Evolutionary conservation across 1,284 basidiomycete genomes (phyloP), one percentile per base, ranked within the genome.

Genomic region (Moniliophthora roreri): DNA sequence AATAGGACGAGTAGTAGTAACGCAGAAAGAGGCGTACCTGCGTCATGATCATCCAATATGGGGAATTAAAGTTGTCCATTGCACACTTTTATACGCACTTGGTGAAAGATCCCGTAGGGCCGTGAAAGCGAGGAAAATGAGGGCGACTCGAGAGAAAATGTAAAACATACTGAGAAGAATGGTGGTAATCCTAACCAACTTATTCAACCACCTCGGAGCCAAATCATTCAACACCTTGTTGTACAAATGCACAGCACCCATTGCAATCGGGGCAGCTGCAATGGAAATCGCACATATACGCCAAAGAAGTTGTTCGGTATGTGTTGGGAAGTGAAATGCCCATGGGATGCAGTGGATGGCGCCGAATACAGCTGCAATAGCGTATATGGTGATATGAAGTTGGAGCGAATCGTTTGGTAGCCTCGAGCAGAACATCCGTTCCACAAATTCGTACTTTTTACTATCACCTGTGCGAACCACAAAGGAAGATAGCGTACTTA

Each of bases 61-160:
- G 21, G 52, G 52, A 48, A 57, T 51, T 21, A 48, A 41, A 38
- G 7, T 49, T 10, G 44, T 48, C 52, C 48, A 57, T 13, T 53
- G 38, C 8, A 57, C 49, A 18, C 42, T 51, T 18, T 46, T 21
- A 24, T 38, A 54, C 10, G 48, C 46, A 8, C n/a, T 37, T 20
- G 20, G 16, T 35, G 52, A 49, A 11, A 51, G 47, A n/a, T 15
- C 18, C 36, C 53, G 42, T 23, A 58, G 18, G 16, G 44, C 37
- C 44, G 50, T 39, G 18, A 54, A 45, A 15, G 53, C 56, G n/a
- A 51, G 37, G 5, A 58, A 24, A 16, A 58, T n/a, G 1, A 56
- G 41, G 15, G 15, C 16, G 15, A 50, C 6, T n/a, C 55, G 39
- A 11, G 46, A 38, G n/a, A 53, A 13, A 9, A 50, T 15, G 28